Conservation (phyloP, 2,329 filamentous ascomycete genomes). For the Nemania serpens region DNA sequence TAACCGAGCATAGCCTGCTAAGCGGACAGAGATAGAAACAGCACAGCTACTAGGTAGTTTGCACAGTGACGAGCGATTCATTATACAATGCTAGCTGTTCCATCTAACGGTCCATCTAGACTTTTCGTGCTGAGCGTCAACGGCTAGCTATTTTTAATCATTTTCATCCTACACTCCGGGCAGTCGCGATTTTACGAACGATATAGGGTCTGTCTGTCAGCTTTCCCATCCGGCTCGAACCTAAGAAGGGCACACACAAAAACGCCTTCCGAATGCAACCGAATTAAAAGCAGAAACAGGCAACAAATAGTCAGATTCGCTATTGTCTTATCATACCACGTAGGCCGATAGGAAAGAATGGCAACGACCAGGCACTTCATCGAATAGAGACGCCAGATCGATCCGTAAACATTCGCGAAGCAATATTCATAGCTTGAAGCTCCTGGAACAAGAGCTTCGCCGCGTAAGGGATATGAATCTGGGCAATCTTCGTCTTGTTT, state of each 20-base stretch:
- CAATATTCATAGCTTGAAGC: conserved; percentile 97
- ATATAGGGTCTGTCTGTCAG: background rate
- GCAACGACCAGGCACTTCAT: conserved; percentile 42
- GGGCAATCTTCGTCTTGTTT: conserved; percentile 98
- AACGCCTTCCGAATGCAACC: conserved; percentile 37
- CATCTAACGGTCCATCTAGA: conserved; percentile 10
- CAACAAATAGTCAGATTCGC: background rate
- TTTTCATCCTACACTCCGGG: background rate
- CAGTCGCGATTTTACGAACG: background rate
- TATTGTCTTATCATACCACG: background rate
- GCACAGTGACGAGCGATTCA: background rate
- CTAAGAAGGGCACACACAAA: background rate
- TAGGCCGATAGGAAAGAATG: background rate
- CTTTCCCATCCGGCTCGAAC: too few relatives aligned
- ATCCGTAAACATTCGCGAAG: conserved; percentile 94
- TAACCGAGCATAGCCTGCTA: too few relatives aligned
- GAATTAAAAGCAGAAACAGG: background rate
- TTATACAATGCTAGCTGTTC: conserved; percentile 24
- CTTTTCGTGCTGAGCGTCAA: background rate
- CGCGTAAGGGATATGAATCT: conserved; percentile 96
- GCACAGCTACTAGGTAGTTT: background rate
- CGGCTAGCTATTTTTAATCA: background rate
- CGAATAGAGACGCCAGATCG: conserved; percentile 75
- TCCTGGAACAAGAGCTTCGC: conserved; percentile 99
- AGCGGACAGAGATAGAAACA: background rate